phyloP scores from a whole-genome alignment of 768 basidiomycete species.

The Austroboletus eburneus region DNA sequence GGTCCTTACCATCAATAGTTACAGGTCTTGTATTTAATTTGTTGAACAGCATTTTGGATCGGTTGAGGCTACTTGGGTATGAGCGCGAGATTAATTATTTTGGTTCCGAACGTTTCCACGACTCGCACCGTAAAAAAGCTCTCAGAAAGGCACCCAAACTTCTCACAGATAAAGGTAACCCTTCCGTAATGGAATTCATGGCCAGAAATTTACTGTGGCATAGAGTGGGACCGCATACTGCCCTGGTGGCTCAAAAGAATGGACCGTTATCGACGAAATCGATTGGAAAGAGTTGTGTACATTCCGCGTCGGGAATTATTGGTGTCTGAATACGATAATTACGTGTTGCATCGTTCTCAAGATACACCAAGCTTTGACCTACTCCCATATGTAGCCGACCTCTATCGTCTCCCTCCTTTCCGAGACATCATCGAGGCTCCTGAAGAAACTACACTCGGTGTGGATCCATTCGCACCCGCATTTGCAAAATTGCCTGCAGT shows the following conservation, averaged over 20 bases:
- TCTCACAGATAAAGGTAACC: constrained; percentile 11
- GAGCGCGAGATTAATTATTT: constrained; percentile 9
- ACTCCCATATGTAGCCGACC: constrained; percentile 5
- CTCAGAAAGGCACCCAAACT: background rate
- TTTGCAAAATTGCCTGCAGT: constrained; percentile 4
- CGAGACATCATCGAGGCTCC: background rate
- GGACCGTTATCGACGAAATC: background rate
- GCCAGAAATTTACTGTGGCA: too few relatives aligned
- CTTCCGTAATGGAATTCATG: too few relatives aligned
- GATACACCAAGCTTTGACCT: background rate
- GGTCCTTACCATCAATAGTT: too few relatives aligned
- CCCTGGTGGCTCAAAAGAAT: constrained; percentile 2
- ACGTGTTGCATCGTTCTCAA: background rate
- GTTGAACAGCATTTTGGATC: too few relatives aligned
- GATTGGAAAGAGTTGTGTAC: background rate
- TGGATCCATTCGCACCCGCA: background rate
- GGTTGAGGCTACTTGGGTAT: constrained; percentile 12
- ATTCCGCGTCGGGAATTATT: background rate
- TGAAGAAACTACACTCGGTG: background rate
- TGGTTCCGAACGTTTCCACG: constrained; percentile 3
- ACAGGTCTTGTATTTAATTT: too few relatives aligned
- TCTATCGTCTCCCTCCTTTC: constrained; percentile 5
- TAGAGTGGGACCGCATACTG: too few relatives aligned
- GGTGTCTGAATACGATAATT: background rate
- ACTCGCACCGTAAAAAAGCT: too few relatives aligned